A percentile compares a stretch with the other conserved stretches of the same genome.
Conservation (phyloP, 371 early-diverging fungal species). For the Rhizopus delemar region DNA sequence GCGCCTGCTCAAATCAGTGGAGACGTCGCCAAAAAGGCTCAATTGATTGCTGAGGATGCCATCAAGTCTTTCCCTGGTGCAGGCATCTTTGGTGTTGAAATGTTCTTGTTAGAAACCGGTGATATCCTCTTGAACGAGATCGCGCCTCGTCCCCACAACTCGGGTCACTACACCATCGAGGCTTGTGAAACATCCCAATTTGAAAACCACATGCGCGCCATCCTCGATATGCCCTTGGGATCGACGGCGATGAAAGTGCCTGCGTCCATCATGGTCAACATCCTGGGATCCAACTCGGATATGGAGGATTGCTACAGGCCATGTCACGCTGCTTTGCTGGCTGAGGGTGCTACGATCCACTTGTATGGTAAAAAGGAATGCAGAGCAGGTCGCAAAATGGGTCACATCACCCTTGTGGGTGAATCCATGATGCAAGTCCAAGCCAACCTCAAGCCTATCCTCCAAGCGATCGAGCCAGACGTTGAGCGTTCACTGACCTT, state of each 20-base stretch:
- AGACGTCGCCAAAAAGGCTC: slow-evolving; percentile 65
- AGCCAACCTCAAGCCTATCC: slow-evolving; percentile 61
- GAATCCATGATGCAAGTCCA: slow-evolving; percentile 77
- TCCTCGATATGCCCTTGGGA: slow-evolving; percentile 92
- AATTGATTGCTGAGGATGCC: slow-evolving; percentile 81
- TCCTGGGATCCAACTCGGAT: slow-evolving; percentile 73
- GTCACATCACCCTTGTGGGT: slow-evolving; percentile 92
- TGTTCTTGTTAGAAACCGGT: slow-evolving; percentile 89
- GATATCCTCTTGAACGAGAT: slow-evolving; percentile 91
- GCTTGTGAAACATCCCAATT: slow-evolving; percentile 96
- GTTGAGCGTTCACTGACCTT: slow-evolving; percentile 49
- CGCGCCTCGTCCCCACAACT: slow-evolving; percentile 98
- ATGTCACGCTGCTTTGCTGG: slow-evolving; percentile 66
- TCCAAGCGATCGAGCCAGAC: slow-evolving; percentile 62
- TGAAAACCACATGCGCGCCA: slow-evolving; percentile 95
- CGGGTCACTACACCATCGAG: slow-evolving; percentile 97
- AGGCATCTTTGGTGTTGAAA: slow-evolving; percentile 95
- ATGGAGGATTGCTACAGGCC: slow-evolving; percentile 66
- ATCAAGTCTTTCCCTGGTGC: slow-evolving; percentile 79
- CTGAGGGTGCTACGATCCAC: slow-evolving; percentile 89
- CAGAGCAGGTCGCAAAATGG: slow-evolving; percentile 93
- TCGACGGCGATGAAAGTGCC: slow-evolving; percentile 86
- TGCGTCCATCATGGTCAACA: slow-evolving; percentile 91
- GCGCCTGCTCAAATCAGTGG: slow-evolving; percentile 95
- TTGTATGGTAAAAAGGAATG: slow-evolving; percentile 91